Conservation (phyloP, 352 stramenopile species). For the Globisporangium takayamanum region DNA sequence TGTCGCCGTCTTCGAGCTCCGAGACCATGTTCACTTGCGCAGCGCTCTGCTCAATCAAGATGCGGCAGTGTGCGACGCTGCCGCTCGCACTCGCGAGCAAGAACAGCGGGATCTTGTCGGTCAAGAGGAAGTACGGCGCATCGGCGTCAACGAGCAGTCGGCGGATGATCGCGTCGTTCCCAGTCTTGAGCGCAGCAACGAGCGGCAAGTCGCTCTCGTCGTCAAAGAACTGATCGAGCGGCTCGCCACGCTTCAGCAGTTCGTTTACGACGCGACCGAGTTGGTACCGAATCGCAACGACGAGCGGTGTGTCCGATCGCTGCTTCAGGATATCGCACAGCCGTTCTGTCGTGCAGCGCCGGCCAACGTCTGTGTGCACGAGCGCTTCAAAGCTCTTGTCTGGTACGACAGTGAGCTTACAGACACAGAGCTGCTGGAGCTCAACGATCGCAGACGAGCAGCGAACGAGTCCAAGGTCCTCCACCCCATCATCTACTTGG, state of each 20-base stretch:
- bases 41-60: constrained; percentile 49
- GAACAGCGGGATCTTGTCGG: constrained; percentile 71
- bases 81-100: constrained; percentile 68
- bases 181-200: constrained; percentile 58
- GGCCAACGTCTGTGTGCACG: constrained; percentile 52
- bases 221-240: constrained; percentile 35
- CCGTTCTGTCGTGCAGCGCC: constrained; percentile 57
- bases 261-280: constrained; percentile 77
- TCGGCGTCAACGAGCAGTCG: constrained; percentile 63
- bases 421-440: constrained; percentile 50
- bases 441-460: constrained; percentile 19
- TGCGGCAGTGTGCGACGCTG: constrained; percentile 64
- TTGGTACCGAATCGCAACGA: constrained; percentile 76
- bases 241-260: constrained; percentile 44
- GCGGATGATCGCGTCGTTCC: constrained; percentile 70
- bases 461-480: constrained; percentile 8
- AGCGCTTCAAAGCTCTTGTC: constrained; percentile 51
- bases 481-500: background rate
- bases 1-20: constrained; percentile 67
- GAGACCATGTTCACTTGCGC: constrained; percentile 76
- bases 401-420: constrained; percentile 38
- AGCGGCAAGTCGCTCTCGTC: constrained; percentile 60
- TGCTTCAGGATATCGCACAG: constrained; percentile 57
- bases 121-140: constrained; percentile 66
- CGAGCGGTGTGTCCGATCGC: constrained; percentile 54